Base-by-base conservation (phyloP, 257 asterid genomes). In the Catharanthus roseus region DNA sequence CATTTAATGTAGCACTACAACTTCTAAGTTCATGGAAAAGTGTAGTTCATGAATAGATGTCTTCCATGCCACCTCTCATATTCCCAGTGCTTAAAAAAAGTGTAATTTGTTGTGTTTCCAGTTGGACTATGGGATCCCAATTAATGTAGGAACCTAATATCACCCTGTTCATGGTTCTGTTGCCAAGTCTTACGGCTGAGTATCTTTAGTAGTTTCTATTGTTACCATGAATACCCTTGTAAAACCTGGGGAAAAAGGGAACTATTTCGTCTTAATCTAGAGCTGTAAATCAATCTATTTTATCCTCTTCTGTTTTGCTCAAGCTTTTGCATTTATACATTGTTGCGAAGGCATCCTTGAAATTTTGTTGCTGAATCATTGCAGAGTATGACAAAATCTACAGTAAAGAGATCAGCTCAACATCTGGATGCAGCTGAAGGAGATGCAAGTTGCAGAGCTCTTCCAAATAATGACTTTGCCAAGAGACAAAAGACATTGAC, bases 401-500 rank as follows among this genome's bases (percentile, higher is more conserved):
- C 65, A 75, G 57, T 68, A 64, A 73, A 75, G 81, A 70, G 71
- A 68, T 65, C 81, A 62, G 75, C 10, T 31, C 82, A 72, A 45
- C 58, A 67, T 42, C 66, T 38, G 34, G 83, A 67, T 77, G 60
- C 78, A 55, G 44, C 62, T n/a, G 69, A 74, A 26, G 78, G 72
- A 77, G 77, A 61, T 45, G 64, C 47, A 65, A 56, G 65, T 44
- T 56, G 33, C 55, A 70, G 68, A 45, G 34, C 73, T 12, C 68
- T 28, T 36, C 53, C 38, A 13, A 74, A 31, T n/a, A 81, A 73
- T 49, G 29, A 73, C 31, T 72, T 38, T 80, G 38, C 78, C 58
- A 93, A 91, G 85, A 84, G 88, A 79, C 97, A 86, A 70, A 89
- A 88, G 82, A 85, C 72, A 74, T 70, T 86, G 80, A 80, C 44